Evolutionary conservation across 2,329 filamentous ascomycete species (phyloP).

Genomic region (Penicillium oxalicum): DNA sequence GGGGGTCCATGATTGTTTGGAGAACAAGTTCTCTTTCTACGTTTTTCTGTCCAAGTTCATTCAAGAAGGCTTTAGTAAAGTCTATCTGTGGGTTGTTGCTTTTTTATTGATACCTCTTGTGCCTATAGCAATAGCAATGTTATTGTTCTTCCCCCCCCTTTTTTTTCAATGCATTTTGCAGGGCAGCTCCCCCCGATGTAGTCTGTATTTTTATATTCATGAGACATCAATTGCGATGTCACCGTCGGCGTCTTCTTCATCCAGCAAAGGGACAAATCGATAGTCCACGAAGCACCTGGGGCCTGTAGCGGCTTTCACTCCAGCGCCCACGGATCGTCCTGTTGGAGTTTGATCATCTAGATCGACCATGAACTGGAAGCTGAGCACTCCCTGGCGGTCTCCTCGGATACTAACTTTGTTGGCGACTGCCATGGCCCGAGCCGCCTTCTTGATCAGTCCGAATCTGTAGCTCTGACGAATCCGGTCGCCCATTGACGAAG

Average conservation of each 20-base stretch:
- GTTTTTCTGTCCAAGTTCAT: no score
- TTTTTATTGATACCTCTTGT: conserved; percentile 1
- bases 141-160: not conserved
- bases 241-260: conserved; percentile 34
- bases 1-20: no score
- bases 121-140: not conserved
- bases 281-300: conserved; percentile 45
- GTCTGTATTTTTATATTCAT: not conserved
- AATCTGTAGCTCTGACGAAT: conserved; percentile 83
- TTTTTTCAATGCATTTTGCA: no score
- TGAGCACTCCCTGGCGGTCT: conserved; percentile 83
- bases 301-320: conserved; percentile 18
- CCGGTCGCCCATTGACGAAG: conserved; percentile 50
- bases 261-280: conserved; percentile 42
- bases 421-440: conserved; percentile 85
- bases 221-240: conserved; percentile 2
- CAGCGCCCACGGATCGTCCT: conserved; percentile 19
- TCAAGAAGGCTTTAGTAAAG: no score
- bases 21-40: no score
- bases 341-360: conserved; percentile 54
- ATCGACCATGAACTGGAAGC: conserved; percentile 94
- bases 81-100: no score
- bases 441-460: conserved; percentile 74
- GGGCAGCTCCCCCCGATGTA: no score
- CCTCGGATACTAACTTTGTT: conserved; percentile 88